phyloP scores from a whole-genome alignment of 108 stramenopile genomes.

The Aureococcus anophagefferens region DNA sequence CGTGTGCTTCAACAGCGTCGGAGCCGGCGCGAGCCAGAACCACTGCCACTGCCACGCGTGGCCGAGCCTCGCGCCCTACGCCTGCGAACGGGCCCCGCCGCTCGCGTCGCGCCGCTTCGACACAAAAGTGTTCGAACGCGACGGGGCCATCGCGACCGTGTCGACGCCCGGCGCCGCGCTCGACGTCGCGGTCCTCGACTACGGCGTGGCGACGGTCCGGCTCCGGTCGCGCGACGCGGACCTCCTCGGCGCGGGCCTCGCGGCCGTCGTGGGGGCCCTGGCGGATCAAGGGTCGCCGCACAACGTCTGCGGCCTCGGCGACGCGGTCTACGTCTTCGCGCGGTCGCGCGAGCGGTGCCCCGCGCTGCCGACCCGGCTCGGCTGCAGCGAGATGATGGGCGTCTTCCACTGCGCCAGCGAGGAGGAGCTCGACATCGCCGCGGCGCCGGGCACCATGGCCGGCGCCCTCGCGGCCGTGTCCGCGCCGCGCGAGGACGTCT shows the following conservation, averaged over 20 bases:
- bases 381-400: slow-evolving; percentile 50
- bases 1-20: slow-evolving; percentile 46
- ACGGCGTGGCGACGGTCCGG: background rate
- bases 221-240: background rate
- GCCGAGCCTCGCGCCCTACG: slow-evolving; percentile 21
- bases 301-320: slow-evolving; percentile 34
- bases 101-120: too few relatives aligned
- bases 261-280: slow-evolving; percentile 20
- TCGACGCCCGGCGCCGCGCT: slow-evolving; percentile 5
- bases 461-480: too few relatives aligned
- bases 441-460: too few relatives aligned
- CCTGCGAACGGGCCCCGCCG: too few relatives aligned
- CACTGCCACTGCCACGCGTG: slow-evolving; percentile 53
- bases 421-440: slow-evolving; percentile 23
- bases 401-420: slow-evolving; percentile 44
- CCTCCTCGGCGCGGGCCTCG: background rate
- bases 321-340: slow-evolving; percentile 40
- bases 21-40: slow-evolving; percentile 53
- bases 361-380: slow-evolving; percentile 21
- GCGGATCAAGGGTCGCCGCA: slow-evolving; percentile 25
- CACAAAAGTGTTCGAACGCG: too few relatives aligned
- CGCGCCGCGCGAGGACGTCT: too few relatives aligned
- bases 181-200: background rate
- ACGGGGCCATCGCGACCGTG: slow-evolving; percentile 31
- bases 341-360: slow-evolving; percentile 35